Conservation (phyloP, 345 rosid genomes). For the Capsella bursapastoris region DNA sequence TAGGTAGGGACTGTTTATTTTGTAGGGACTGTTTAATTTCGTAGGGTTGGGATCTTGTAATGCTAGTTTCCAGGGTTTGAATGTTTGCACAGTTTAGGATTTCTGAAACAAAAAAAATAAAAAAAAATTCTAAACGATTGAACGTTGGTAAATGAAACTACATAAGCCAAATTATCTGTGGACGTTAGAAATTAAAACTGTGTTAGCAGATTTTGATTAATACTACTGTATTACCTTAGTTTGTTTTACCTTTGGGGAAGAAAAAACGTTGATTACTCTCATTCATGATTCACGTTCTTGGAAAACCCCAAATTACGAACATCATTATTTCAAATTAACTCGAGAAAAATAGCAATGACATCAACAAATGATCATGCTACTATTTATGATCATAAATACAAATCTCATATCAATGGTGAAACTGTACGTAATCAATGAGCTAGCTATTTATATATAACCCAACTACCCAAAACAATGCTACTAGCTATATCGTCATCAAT, state of each 20-base stretch:
- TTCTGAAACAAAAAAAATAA: neutral
- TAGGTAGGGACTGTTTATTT: neutral
- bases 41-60: conserved; percentile 5
- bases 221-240: no score
- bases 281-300: neutral
- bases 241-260: no score
- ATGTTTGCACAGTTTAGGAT: conserved; percentile 3
- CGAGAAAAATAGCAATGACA: neutral
- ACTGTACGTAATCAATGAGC: neutral
- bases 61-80: neutral
- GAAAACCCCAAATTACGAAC: neutral
- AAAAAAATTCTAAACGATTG: neutral
- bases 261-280: no score
- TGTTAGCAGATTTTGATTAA: no score
- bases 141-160: neutral
- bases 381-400: neutral
- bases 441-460: conserved; percentile 1
- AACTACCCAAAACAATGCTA: neutral
- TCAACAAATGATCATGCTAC: neutral
- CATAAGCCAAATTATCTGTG: neutral
- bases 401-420: neutral
- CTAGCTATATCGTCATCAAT: conserved; percentile 1
- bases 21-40: neutral
- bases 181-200: neutral
- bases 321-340: neutral